Evolutionary conservation across 2,329 filamentous ascomycete species (phyloP), one percentile per base, ranked within the genome.

Genomic region (Claviceps africana): DNA sequence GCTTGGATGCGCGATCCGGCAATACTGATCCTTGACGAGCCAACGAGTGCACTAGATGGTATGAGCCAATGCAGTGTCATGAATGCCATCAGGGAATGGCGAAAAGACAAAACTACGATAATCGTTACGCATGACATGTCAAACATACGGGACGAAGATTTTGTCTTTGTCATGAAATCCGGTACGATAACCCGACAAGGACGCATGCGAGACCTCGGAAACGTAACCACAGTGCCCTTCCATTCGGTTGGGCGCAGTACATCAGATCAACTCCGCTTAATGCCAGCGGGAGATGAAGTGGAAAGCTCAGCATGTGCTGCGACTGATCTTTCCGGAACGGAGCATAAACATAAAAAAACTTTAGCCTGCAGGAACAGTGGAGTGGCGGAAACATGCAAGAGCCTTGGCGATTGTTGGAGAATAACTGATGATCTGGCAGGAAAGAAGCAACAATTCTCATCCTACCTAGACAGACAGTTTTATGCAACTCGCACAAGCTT

Each of bases 41-140:
- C 86, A 0, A 95, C 88, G 0, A 93, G 88, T 64, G 87, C 87
- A 0, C 71, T 97, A 10, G 91, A 97, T 59, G 79, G 82, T n/a
- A 72, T 77, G 10, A 90, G 78, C 52, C 78, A 83, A 55, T 69
- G 69, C 0, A 66, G 82, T 13, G 77, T 95, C 39, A 83, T 95
- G 74, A 78, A 85, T 43, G 79, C 82, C 0, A 83, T 96, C 50
- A 76, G 88, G 8, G 62, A 76, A 21, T 96, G 89, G 91, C 77
- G 93, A 22, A 71, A 69, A 37, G 83, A 78, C 0, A 93, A 87
- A 64, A 96, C 90, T 0, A 97, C 91, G 0, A 86, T 97, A 50
- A 81, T 97, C 57, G 91, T 97, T 59, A 96, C 93, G 0, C 91
- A 97, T 61, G 88, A 97, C 57, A 77, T 93, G 33, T 77, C 80